Conservation (phyloP, 1,284 basidiomycete genomes). For the Tilletia indica region DNA sequence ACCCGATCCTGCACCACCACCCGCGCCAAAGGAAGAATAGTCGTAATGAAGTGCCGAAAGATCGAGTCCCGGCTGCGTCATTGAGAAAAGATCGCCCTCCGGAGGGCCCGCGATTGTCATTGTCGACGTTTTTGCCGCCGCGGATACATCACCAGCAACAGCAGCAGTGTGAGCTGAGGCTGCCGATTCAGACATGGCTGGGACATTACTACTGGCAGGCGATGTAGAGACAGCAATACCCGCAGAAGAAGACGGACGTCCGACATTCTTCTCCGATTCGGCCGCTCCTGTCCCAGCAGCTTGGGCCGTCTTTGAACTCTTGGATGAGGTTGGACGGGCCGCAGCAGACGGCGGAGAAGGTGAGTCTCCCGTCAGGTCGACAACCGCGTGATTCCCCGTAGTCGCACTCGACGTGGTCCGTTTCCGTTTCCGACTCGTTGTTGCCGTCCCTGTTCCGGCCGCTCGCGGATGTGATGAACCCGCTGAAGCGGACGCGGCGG, state of each 20-base stretch:
- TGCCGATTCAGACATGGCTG: not conserved
- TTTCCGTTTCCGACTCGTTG: slow-evolving; percentile 1
- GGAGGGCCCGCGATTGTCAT: not conserved
- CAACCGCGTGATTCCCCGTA: not conserved
- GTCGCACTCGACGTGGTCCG: not conserved
- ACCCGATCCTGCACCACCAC: not conserved
- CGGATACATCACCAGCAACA: not conserved
- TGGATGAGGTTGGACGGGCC: not conserved
- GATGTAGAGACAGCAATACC: not conserved
- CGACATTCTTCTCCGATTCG: not conserved
- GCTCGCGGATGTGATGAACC: not conserved
- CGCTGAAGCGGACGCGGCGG: not conserved
- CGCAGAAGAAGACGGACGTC: not conserved
- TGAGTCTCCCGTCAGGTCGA: slow-evolving; percentile 1
- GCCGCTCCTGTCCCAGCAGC: not conserved
- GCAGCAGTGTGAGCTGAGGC: not conserved
- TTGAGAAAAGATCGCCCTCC: not conserved
- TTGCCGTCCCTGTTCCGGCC: not conserved
- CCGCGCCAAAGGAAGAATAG: not conserved
- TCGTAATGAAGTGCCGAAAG: slow-evolving; percentile 1
- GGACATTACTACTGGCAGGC: not conserved
- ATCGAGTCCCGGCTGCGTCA: slow-evolving; percentile 11
- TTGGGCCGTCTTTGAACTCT: not conserved
- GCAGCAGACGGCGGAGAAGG: not conserved
- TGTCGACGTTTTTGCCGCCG: not conserved